These are phyloP conservation scores for Penicillium canescens DNA, from an alignment of 495 filamentous ascomycete species.

Conservation along the genomic window DNA sequence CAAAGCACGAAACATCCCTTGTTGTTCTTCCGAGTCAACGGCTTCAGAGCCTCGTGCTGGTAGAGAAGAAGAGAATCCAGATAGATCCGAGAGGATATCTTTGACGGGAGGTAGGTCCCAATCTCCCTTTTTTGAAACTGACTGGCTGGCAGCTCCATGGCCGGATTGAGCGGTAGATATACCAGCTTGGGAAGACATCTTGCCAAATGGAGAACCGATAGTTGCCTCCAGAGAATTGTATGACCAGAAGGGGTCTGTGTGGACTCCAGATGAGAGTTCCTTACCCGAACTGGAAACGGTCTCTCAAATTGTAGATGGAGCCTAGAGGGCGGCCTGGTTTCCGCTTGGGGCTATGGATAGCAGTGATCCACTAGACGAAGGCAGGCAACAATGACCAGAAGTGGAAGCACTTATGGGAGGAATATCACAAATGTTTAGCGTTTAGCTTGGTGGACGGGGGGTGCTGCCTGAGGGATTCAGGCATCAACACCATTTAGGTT, in stretches of 20 bases:
- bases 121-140: background rate
- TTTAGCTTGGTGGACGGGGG: conserved; percentile 1
- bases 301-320: conserved; percentile 1
- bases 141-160: conserved; percentile 7
- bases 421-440: too few species aligned
- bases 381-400: background rate
- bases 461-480: conserved; percentile 27
- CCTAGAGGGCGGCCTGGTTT: conserved; percentile 12
- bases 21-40: conserved; percentile 21
- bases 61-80: conserved; percentile 18
- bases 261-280: background rate
- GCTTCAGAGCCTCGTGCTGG: conserved; percentile 11
- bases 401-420: background rate
- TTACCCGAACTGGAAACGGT: background rate
- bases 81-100: conserved; percentile 25
- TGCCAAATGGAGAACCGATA: background rate
- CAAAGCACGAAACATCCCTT: conserved; percentile 30
- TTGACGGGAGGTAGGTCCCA: conserved; percentile 28
- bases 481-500: conserved; percentile 13
- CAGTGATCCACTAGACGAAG: too few species aligned
- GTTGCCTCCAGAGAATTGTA: background rate
- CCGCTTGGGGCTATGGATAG: background rate
- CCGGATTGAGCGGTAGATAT: conserved; percentile 13
- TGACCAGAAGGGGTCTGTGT: background rate
- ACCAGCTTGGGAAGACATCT: conserved; percentile 19